A percentile compares a stretch with the other conserved stretches of the same genome.
These are phyloP conservation scores for Leccinum subtestaceum DNA, from an alignment of 768 basidiomycete species.

Conservation along the genomic window DNA sequence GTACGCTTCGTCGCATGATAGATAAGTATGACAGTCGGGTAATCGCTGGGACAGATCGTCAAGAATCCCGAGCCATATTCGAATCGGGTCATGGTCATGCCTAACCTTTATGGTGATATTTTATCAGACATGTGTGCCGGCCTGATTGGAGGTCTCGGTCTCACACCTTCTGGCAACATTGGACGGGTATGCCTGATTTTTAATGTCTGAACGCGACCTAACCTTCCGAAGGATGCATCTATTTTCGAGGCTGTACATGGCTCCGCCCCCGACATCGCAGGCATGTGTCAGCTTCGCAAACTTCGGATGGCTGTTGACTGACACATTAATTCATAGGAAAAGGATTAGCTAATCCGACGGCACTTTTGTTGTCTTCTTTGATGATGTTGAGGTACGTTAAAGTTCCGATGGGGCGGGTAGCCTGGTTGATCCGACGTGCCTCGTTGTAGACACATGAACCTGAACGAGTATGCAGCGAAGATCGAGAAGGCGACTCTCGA, in stretches of 20 bases:
- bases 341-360: constrained; percentile 98
- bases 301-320: neutral
- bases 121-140: constrained; percentile 98
- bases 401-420: constrained; percentile 6
- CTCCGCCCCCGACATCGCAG: constrained; percentile 98
- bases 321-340: constrained; percentile 50
- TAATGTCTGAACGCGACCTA: constrained; percentile 10
- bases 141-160: constrained; percentile 93
- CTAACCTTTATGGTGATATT: constrained; percentile 95
- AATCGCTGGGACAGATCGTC: constrained; percentile 58
- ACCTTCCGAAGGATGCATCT: constrained; percentile 74
- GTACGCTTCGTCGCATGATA: constrained; percentile 37
- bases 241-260: constrained; percentile 99
- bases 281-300: constrained; percentile 37
- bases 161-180: constrained; percentile 97
- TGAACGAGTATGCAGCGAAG: constrained; percentile 76
- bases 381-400: constrained; percentile 91
- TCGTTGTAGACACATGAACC: constrained; percentile 80
- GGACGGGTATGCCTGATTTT: constrained; percentile 61
- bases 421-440: constrained; percentile 24
- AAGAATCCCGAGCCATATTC: constrained; percentile 92
- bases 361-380: constrained; percentile 86
- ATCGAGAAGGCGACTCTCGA: constrained; percentile 90
- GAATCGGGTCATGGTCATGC: constrained; percentile 99
- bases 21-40: neutral